Evolutionary conservation across 495 filamentous ascomycete genomes (phyloP).

Genomic region (Cairneyella variabilis): DNA sequence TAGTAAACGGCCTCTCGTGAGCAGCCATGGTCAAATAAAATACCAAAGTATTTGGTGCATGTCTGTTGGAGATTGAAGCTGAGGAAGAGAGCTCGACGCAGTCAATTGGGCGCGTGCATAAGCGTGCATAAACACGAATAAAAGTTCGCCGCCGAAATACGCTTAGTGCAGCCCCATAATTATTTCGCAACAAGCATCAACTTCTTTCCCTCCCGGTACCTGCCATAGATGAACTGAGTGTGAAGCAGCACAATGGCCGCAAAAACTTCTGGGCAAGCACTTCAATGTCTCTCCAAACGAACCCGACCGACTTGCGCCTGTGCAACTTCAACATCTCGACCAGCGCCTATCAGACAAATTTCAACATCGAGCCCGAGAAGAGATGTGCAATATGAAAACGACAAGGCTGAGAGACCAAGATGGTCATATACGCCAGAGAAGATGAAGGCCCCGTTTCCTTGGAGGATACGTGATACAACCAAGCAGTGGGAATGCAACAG

Average conservation of each 20-base stretch:
- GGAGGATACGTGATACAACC: conserved; percentile 39
- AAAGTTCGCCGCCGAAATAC: too few relatives aligned
- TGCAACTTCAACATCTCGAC: conserved; percentile 1
- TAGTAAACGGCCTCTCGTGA: conserved; percentile 23
- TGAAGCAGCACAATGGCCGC: conserved; percentile 19
- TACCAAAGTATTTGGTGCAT: conserved; percentile 23
- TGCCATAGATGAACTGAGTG: not conserved
- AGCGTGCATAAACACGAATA: too few relatives aligned
- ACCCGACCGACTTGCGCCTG: conserved; percentile 11
- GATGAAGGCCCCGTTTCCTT: conserved; percentile 71
- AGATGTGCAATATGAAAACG: conserved; percentile 29
- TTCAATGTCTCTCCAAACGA: conserved; percentile 10
- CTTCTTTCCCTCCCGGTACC: not conserved
- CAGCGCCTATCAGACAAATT: conserved; percentile 14
- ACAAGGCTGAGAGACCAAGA: conserved; percentile 54
- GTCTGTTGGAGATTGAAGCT: too few relatives aligned
- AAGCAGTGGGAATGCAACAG: conserved; percentile 66
- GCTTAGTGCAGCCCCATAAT: too few relatives aligned
- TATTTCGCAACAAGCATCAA: conserved; percentile 1
- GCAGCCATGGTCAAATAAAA: conserved; percentile 21
- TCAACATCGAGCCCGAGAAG: conserved; percentile 12
- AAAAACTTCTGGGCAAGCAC: conserved; percentile 14
- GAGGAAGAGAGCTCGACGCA: too few relatives aligned
- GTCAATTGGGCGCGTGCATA: too few relatives aligned
- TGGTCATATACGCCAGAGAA: conserved; percentile 78